Base-by-base conservation (phyloP, 208 protist species). In the Crithidia fasciculata region DNA sequence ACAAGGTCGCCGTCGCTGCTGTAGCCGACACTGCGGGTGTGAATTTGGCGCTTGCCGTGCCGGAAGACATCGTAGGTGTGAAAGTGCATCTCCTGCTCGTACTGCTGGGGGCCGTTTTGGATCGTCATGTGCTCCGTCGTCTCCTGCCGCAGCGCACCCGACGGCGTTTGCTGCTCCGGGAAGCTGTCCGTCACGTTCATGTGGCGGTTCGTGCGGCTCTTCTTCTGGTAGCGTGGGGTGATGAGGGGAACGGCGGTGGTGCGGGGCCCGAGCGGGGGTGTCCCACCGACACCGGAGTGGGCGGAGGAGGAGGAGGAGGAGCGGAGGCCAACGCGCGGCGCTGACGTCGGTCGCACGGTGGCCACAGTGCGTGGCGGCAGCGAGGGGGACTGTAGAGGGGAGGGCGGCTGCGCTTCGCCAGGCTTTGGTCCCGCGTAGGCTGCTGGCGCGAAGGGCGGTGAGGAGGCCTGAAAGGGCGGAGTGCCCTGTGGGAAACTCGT, bases 31-130 rank as follows among this genome's bases (percentile, higher is more conserved):
- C 86, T 93, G 54, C 89, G 76, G 12, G 80, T 87, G 69, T 92
- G 79, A 44, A 96, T 92, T n/a, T 91, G 68, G 53, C 74, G 72
- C 69, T 84, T 88, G 43, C 92, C 92, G 69, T 94, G 86, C 4
- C 81, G 82, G 83, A 88, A 96, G 47, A 96, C 68, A 47, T 91
- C 92, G 78, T 96, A 94, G 15, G 89, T 92, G 80, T 93, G 88
- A 82, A 95, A 96, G 78, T 88, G 85, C 72, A 96, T 83, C 52
- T 74, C 64, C 66, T 95, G 78, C 19, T 81, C 64, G 74, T 96
- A 95, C 70, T 73, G 74, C 52, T 86, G 43, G 36, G 71, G 82
- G 6, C 92, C 89, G 75, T 86, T 92, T 5, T 78, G 69, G 28
- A 96, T 78, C 1, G 81, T 87, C 61, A 96, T 80, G 3, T 62